These are phyloP conservation scores for Skeletonema marinoi DNA, from an alignment of 108 stramenopile species.

Conservation along the genomic window DNA sequence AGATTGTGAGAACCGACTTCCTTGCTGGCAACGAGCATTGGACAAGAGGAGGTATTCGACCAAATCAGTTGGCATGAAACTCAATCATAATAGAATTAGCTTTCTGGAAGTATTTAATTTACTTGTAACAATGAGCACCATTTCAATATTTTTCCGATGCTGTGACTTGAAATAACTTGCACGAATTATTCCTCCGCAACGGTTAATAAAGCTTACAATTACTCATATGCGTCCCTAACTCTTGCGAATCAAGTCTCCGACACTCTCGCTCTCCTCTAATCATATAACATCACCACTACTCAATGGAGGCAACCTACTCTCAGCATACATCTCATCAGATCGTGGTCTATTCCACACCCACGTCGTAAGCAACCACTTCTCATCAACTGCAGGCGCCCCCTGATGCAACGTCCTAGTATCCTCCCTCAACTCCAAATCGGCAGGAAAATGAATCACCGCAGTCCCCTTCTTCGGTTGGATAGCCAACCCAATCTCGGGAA, in stretches of 20 bases:
- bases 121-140: no score
- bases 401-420: conserved; percentile 53
- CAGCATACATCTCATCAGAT: conserved; percentile 8
- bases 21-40: not conserved
- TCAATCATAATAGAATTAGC: not conserved
- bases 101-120: not conserved
- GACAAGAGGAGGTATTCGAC: not conserved
- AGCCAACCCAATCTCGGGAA: conserved; percentile 24
- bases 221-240: no score
- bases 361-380: conserved; percentile 54
- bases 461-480: conserved; percentile 46
- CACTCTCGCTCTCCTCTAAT: not conserved
- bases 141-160: no score
- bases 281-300: not conserved
- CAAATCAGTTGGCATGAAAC: not conserved
- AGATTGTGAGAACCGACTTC: not conserved
- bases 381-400: conserved; percentile 46
- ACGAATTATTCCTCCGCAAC: no score
- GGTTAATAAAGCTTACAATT: no score
- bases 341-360: conserved; percentile 53
- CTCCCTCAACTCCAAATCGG: conserved; percentile 36
- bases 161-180: no score
- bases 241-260: no score
- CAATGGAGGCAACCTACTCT: not conserved
- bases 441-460: conserved; percentile 56